Percentiles rank a stretch among this genome's conserved stretches.
Conservation (phyloP, 768 basidiomycete genomes). For the Auricularia sp. region DNA sequence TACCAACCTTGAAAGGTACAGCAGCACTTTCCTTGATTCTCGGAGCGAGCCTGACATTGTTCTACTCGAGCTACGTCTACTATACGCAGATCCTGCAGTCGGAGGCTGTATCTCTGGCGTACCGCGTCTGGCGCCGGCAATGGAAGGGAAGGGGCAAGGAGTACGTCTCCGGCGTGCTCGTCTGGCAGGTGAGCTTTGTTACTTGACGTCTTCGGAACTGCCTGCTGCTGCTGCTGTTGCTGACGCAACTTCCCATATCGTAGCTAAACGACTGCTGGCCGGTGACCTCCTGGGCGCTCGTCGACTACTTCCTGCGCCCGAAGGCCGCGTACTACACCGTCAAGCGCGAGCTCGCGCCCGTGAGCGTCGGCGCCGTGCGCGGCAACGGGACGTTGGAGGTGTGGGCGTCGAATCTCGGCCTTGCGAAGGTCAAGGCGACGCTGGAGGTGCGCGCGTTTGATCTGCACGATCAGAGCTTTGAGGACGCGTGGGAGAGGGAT, state of each 20-base stretch:
- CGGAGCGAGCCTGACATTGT: not conserved
- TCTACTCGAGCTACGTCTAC: conserved; percentile 65
- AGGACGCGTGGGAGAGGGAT: conserved; percentile 38
- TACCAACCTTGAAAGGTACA: conserved; percentile 75
- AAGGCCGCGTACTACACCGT: conserved; percentile 87
- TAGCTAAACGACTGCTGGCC: conserved; percentile 93
- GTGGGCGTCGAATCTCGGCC: conserved; percentile 80
- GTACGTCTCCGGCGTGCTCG: conserved; percentile 81
- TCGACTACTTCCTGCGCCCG: conserved; percentile 87
- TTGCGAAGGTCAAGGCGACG: conserved; percentile 44
- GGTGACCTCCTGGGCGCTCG: conserved; percentile 85
- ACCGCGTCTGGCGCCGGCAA: conserved; percentile 82
- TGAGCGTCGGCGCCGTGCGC: conserved; percentile 50
- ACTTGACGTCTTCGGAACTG: conserved; percentile 1
- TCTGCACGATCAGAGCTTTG: conserved; percentile 48
- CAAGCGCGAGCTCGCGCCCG: conserved; percentile 69
- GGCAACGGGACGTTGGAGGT: conserved; percentile 44
- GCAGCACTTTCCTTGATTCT: too few species aligned
- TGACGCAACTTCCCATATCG: not conserved
- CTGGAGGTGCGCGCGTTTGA: conserved; percentile 61
- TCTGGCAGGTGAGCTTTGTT: conserved; percentile 70
- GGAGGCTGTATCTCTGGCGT: conserved; percentile 81
- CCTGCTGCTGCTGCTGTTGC: not conserved
- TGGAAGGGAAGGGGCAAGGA: conserved; percentile 83
- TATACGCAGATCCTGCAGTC: conserved; percentile 96